Percentiles rank a stretch among this genome's conserved stretches.
These are phyloP conservation scores for Apophysomyces elegans DNA, from an alignment of 371 early-diverging fungal genomes.

Conservation along the genomic window DNA sequence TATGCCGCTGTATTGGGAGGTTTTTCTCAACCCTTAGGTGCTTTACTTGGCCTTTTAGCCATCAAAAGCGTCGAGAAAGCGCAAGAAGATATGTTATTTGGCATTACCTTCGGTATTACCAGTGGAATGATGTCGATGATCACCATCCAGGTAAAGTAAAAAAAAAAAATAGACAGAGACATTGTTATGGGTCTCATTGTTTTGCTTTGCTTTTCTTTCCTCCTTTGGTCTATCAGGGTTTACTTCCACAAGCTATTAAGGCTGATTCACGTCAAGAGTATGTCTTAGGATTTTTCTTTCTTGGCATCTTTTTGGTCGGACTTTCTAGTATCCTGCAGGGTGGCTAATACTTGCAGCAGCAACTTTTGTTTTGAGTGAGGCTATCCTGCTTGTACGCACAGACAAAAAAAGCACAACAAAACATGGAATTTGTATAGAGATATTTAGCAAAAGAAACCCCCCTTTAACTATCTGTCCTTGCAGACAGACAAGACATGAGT, in stretches of 20 bases:
- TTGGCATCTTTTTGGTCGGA: conserved; percentile 55
- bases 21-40: conserved; percentile 65
- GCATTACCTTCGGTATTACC: conserved; percentile 57
- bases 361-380: too few relatives aligned
- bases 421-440: not conserved
- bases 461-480: too few relatives aligned
- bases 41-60: conserved; percentile 54
- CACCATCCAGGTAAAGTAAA: conserved; percentile 45
- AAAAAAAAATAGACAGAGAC: not conserved
- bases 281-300: conserved; percentile 55
- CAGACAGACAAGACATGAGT: too few relatives aligned
- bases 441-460: too few relatives aligned
- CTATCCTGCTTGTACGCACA: not conserved
- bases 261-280: conserved; percentile 42
- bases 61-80: conserved; percentile 44
- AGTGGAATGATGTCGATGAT: conserved; percentile 76
- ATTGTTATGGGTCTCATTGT: not conserved
- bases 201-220: conserved; percentile 9
- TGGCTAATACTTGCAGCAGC: not conserved
- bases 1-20: conserved; percentile 70
- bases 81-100: conserved; percentile 55
- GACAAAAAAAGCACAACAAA: not conserved
- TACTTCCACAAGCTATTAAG: conserved; percentile 59
- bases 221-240: conserved; percentile 31
- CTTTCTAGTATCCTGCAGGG: conserved; percentile 40